Conservation (phyloP, 108 stramenopile genomes). For the Tribonema minus region DNA sequence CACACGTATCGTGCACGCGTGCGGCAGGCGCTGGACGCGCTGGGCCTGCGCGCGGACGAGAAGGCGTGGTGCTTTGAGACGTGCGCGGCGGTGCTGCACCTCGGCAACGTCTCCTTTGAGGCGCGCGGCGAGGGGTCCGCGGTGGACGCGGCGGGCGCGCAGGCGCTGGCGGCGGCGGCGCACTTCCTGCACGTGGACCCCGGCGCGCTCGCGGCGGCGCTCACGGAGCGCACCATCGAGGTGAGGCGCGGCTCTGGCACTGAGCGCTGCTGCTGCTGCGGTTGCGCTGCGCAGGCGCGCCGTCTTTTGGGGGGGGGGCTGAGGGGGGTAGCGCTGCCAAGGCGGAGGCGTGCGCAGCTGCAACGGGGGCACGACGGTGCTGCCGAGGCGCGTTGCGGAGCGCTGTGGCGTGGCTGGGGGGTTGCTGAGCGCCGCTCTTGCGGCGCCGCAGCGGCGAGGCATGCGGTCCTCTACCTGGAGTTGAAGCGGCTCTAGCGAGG, state of each 20-base stretch:
- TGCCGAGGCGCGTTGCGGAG: too few relatives aligned
- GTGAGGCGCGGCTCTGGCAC: slow-evolving; percentile 41
- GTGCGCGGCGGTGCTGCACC: slow-evolving; percentile 54
- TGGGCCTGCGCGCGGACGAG: slow-evolving; percentile 42
- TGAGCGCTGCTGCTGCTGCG: slow-evolving; percentile 11
- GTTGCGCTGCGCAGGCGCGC: slow-evolving; percentile 10
- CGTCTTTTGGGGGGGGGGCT: too few relatives aligned
- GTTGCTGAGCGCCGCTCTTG: too few relatives aligned
- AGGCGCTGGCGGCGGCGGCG: slow-evolving; percentile 33
- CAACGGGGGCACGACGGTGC: too few relatives aligned
- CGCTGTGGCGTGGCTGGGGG: too few relatives aligned
- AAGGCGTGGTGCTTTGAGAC: slow-evolving; percentile 64
- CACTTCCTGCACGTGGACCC: slow-evolving; percentile 39
- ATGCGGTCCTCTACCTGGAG: too few relatives aligned
- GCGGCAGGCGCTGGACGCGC: slow-evolving; percentile 30
- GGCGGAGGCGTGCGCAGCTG: too few relatives aligned
- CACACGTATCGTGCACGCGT: too few relatives aligned
- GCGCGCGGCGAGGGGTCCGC: slow-evolving; percentile 13
- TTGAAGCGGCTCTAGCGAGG: too few relatives aligned
- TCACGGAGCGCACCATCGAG: slow-evolving; percentile 48
- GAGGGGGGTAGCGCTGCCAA: too few relatives aligned
- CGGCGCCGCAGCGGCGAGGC: too few relatives aligned
- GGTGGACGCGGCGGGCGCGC: slow-evolving; percentile 13
- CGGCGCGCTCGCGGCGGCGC: slow-evolving; percentile 22
- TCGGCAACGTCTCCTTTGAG: slow-evolving; percentile 56